These are phyloP conservation scores for Terfezia claveryi DNA, from an alignment of 495 filamentous ascomycete species.

Conservation along the genomic window DNA sequence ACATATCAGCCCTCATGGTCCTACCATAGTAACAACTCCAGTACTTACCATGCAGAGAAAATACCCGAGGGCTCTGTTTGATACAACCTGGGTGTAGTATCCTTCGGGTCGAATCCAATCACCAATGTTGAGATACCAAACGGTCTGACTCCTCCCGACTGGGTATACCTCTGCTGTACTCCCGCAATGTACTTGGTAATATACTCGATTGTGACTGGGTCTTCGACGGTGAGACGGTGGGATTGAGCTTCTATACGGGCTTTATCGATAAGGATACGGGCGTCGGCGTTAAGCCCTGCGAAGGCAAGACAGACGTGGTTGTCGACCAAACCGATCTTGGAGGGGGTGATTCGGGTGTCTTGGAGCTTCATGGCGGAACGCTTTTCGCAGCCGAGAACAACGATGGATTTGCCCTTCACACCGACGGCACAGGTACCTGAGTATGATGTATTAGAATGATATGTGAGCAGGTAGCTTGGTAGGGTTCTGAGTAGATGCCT, in stretches of 20 bases:
- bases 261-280: constrained; percentile 91
- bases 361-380: constrained; percentile 96
- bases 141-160: constrained; percentile 88
- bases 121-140: constrained; percentile 96
- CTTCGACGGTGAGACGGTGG: constrained; percentile 93
- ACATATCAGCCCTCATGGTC: neutral
- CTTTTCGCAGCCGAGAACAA: constrained; percentile 95
- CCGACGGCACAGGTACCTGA: constrained; percentile 91
- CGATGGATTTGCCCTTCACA: constrained; percentile 84
- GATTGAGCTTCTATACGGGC: constrained; percentile 91
- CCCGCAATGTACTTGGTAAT: constrained; percentile 96
- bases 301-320: constrained; percentile 92
- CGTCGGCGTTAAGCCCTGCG: constrained; percentile 90
- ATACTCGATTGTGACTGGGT: constrained; percentile 93
- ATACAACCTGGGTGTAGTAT: constrained; percentile 67
- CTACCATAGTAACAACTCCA: neutral
- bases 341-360: constrained; percentile 96
- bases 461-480: constrained; percentile 1
- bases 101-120: constrained; percentile 87
- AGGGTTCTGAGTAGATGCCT: neutral
- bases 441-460: neutral
- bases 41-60: constrained; percentile 78
- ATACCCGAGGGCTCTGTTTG: constrained; percentile 97
- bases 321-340: constrained; percentile 88
- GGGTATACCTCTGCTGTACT: constrained; percentile 95